phyloP scores from a whole-genome alignment of 78 protist species.

The Dictyostelium intermedium region DNA sequence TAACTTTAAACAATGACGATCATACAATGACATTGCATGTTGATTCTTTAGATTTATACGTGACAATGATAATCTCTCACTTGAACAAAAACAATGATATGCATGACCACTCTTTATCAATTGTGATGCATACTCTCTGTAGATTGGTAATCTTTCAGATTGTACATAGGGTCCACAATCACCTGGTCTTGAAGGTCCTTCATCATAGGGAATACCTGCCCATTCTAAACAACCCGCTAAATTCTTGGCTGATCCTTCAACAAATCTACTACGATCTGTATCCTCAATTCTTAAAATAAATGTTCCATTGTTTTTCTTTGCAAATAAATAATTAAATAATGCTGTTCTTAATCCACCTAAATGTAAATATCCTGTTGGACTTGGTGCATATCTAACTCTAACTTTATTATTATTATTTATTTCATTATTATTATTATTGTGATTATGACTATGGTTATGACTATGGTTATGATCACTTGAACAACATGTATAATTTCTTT shows the following conservation, averaged over 20 bases:
- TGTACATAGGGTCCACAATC: conserved; percentile 45
- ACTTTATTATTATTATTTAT: not conserved
- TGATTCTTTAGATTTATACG: conserved; percentile 20
- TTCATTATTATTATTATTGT: not conserved
- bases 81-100: conserved; percentile 87
- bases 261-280: conserved; percentile 83
- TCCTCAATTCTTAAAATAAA: conserved; percentile 91
- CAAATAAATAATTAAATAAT: conserved; percentile 88
- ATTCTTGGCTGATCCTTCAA: conserved; percentile 68
- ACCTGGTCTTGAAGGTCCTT: conserved; percentile 60
- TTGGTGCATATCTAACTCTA: conserved; percentile 93
- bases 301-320: conserved; percentile 82
- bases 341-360: conserved; percentile 94
- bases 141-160: conserved; percentile 73
- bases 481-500: not conserved
- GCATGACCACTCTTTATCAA: conserved; percentile 82
- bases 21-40: conserved; percentile 38
- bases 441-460: not conserved
- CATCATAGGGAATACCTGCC: conserved; percentile 80
- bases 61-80: conserved; percentile 40
- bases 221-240: conserved; percentile 59
- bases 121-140: conserved; percentile 42
- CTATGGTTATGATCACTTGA: not conserved
- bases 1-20: conserved; percentile 58
- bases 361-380: conserved; percentile 92